Conservation (phyloP, 163 green algal species). For the Coccomyxa subellipsoidea region DNA sequence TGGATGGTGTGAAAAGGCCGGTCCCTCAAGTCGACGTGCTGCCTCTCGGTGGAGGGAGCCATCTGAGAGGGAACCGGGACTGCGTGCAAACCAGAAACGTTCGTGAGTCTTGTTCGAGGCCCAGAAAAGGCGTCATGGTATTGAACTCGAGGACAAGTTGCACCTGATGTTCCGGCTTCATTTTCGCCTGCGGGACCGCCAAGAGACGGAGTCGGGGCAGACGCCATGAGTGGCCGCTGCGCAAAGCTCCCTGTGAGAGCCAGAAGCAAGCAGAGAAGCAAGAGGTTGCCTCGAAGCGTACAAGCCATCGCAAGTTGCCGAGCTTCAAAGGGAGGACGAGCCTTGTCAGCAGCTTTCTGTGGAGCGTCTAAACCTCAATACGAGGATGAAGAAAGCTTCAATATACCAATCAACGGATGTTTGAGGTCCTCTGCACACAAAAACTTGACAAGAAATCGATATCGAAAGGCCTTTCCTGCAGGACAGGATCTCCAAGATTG, state of each 20-base stretch:
- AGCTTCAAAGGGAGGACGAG: neutral
- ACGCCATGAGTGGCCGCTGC: neutral
- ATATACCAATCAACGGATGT: neutral
- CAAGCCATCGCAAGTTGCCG: neutral
- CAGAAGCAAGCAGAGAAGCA: neutral
- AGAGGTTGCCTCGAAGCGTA: neutral
- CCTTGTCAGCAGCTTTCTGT: neutral
- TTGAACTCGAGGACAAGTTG: neutral
- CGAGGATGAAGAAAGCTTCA: neutral
- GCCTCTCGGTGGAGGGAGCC: neutral
- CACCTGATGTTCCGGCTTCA: neutral
- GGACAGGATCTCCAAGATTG: neutral
- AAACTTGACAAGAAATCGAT: neutral
- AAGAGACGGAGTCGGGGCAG: neutral
- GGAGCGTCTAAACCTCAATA: neutral
- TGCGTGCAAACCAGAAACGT: neutral
- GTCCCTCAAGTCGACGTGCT: neutral
- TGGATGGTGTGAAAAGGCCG: neutral
- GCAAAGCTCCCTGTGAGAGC: neutral
- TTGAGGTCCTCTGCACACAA: neutral
- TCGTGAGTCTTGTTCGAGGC: no score
- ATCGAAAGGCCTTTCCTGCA: neutral
- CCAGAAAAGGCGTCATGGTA: neutral
- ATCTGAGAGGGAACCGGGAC: neutral
- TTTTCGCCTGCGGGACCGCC: neutral